Conservation (phyloP, 2,329 filamentous ascomycete genomes). For the Stenocarpella maydis region DNA sequence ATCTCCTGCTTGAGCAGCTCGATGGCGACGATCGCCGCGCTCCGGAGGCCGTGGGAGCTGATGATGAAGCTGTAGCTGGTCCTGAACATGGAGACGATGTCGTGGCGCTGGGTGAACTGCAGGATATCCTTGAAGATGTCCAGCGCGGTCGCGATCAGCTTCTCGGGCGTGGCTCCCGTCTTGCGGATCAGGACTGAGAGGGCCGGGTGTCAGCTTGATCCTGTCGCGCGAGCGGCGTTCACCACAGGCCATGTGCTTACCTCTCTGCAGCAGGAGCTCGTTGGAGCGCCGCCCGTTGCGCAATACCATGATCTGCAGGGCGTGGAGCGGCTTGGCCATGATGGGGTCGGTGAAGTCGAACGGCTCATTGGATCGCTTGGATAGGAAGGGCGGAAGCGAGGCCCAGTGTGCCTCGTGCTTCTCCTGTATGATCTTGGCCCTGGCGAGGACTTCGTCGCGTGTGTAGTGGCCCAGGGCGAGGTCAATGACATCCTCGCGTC, state of each 20-base stretch:
- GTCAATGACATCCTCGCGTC: constrained; percentile 48
- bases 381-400: constrained; percentile 41
- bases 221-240: too few species aligned
- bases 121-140: constrained; percentile 45
- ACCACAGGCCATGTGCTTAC: neutral
- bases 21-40: constrained; percentile 47
- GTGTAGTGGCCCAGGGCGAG: constrained; percentile 44
- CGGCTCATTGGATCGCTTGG: constrained; percentile 33
- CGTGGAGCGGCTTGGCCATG: constrained; percentile 31
- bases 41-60: constrained; percentile 44
- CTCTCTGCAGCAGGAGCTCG: constrained; percentile 33
- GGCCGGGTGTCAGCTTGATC: neutral
- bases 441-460: constrained; percentile 41
- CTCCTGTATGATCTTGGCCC: constrained; percentile 35
- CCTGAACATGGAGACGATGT: constrained; percentile 46
- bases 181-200: constrained; percentile 43
- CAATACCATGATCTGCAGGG: constrained; percentile 35
- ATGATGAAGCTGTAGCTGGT: constrained; percentile 43
- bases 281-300: constrained; percentile 39
- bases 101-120: constrained; percentile 43
- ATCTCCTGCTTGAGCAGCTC: constrained; percentile 47
- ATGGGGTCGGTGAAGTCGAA: constrained; percentile 39
- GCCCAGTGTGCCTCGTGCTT: constrained; percentile 39
- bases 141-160: constrained; percentile 43
- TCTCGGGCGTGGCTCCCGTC: constrained; percentile 44